phyloP scores from a whole-genome alignment of 1,139 yeast genomes.

The Protomyces macrosporus region DNA sequence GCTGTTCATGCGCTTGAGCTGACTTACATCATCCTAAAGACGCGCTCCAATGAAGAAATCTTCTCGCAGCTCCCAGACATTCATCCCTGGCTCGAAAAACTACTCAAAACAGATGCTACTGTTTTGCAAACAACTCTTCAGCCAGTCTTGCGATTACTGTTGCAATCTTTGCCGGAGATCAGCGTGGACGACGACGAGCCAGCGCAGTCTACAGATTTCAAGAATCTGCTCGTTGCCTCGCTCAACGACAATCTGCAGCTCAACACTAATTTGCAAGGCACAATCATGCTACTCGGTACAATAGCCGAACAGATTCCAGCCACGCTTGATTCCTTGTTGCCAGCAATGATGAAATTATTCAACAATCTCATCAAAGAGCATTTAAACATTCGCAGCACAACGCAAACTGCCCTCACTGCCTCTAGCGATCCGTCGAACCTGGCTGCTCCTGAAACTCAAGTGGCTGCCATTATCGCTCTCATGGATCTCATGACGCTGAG shows the following conservation, averaged over 20 bases:
- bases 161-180: slow-evolving; percentile 51
- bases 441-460: slow-evolving; percentile 26
- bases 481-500: slow-evolving; percentile 73
- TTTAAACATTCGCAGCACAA: slow-evolving; percentile 40
- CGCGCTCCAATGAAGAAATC: slow-evolving; percentile 74
- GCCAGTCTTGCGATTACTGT: slow-evolving; percentile 60
- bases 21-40: slow-evolving; percentile 72
- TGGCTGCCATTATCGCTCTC: slow-evolving; percentile 49
- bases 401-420: slow-evolving; percentile 26
- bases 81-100: slow-evolving; percentile 71
- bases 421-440: slow-evolving; percentile 15
- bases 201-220: slow-evolving; percentile 53
- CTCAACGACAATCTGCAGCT: slow-evolving; percentile 79
- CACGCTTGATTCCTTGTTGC: slow-evolving; percentile 66
- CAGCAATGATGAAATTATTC: slow-evolving; percentile 75
- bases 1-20: slow-evolving; percentile 90
- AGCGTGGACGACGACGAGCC: slow-evolving; percentile 44
- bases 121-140: slow-evolving; percentile 46
- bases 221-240: slow-evolving; percentile 57
- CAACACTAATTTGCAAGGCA: slow-evolving; percentile 70
- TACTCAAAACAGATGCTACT: slow-evolving; percentile 63
- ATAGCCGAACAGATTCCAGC: slow-evolving; percentile 69
- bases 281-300: slow-evolving; percentile 81
- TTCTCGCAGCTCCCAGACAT: slow-evolving; percentile 56
- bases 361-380: slow-evolving; percentile 87